Evolutionary conservation across 2,329 filamentous ascomycete genomes (phyloP).

Genomic region (Pezicula carpinea): DNA sequence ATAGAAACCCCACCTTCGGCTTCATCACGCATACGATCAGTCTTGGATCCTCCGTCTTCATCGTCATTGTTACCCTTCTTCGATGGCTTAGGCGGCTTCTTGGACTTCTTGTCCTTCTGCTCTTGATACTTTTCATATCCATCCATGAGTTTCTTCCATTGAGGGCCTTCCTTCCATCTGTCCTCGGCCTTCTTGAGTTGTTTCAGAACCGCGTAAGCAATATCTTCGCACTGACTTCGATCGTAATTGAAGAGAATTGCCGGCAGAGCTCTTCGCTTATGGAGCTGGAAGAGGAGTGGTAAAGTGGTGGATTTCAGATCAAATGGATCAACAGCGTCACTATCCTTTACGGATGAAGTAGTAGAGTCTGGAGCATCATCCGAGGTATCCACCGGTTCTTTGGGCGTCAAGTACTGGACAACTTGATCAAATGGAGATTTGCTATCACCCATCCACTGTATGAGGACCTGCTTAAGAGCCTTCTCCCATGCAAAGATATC

Average conservation of each 20-base stretch:
- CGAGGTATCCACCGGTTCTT: background rate
- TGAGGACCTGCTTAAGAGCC: constrained; percentile 52
- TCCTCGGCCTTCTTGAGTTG: constrained; percentile 51
- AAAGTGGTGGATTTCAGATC: constrained; percentile 43
- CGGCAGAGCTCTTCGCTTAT: constrained; percentile 61
- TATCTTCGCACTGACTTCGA: constrained; percentile 56
- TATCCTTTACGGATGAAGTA: constrained; percentile 12
- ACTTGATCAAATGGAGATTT: constrained; percentile 38
- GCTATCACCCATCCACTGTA: constrained; percentile 53
- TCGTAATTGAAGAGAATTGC: constrained; percentile 78
- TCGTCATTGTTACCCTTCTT: constrained; percentile 42
- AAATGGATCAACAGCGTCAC: constrained; percentile 20
- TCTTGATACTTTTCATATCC: constrained; percentile 55
- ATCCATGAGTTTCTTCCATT: constrained; percentile 57
- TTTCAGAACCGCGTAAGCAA: constrained; percentile 45
- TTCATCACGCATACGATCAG: constrained; percentile 52
- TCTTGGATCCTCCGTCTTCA: constrained; percentile 46
- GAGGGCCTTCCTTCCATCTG: constrained; percentile 49
- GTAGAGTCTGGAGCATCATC: constrained; percentile 8
- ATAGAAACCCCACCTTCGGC: constrained; percentile 49
- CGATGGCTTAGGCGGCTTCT: constrained; percentile 35
- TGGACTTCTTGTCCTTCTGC: constrained; percentile 36
- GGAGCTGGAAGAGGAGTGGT: constrained; percentile 54
- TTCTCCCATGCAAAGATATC: constrained; percentile 64
- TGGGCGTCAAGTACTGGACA: constrained; percentile 39